These are phyloP conservation scores for Chaetomiaceae sp. DNA, from an alignment of 2,329 filamentous ascomycete genomes.

Conservation along the genomic window DNA sequence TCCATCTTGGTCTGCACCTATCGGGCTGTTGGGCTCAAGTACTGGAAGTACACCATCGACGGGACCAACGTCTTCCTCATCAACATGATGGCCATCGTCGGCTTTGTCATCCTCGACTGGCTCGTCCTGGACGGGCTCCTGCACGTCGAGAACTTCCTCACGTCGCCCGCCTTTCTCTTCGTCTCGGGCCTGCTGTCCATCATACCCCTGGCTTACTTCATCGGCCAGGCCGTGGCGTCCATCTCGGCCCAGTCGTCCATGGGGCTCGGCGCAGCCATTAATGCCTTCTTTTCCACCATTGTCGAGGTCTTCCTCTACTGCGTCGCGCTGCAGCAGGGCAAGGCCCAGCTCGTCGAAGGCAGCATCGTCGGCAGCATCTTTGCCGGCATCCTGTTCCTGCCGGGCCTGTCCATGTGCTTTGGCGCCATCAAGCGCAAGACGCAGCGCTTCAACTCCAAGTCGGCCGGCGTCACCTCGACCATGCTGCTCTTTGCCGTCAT, in stretches of 20 bases:
- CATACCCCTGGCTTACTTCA: conserved; percentile 96
- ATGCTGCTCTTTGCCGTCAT: conserved; percentile 97
- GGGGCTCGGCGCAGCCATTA: conserved; percentile 94
- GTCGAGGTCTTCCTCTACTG: conserved; percentile 98
- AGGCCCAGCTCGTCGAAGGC: conserved; percentile 87
- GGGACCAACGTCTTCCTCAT: conserved; percentile 99
- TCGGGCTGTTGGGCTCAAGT: conserved; percentile 85
- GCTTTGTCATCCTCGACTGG: conserved; percentile 93
- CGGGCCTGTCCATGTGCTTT: conserved; percentile 97
- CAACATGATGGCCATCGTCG: conserved; percentile 89
- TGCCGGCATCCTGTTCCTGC: conserved; percentile 89
- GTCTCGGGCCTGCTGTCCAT: conserved; percentile 80
- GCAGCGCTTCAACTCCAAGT: conserved; percentile 94
- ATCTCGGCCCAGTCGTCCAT: conserved; percentile 98
- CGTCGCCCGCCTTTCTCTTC: conserved; percentile 82
- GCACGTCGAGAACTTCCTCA: conserved; percentile 67
- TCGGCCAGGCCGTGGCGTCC: conserved; percentile 94
- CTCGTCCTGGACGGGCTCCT: conserved; percentile 67
- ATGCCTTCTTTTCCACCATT: conserved; percentile 95
- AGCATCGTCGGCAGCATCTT: conserved; percentile 98
- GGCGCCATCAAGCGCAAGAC: conserved; percentile 97
- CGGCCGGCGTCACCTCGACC: conserved; percentile 92
- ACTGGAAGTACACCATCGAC: conserved; percentile 99
- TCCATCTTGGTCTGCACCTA: conserved; percentile 96
- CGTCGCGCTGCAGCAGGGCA: conserved; percentile 86